Evolutionary conservation across 169 alveolate species (phyloP), one percentile per base, ranked within the genome.

Genomic region (Theileria sp.): DNA sequence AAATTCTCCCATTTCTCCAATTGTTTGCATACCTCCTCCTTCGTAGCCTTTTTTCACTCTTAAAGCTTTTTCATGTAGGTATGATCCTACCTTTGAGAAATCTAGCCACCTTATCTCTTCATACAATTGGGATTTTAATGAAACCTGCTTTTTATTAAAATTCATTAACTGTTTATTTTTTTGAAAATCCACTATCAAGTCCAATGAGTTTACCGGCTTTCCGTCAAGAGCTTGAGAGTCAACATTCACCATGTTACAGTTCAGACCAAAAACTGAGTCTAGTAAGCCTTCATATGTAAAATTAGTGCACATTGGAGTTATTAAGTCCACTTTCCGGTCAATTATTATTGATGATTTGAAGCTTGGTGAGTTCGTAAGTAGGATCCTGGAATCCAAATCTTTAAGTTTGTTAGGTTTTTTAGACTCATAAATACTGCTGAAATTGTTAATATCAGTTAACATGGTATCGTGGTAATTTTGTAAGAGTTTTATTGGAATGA

Each of bases 11-110:
- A 95, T 94, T 69, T 92, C 95, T 36, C 88, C 88, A 12, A 95
- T 92, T 60, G 94, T 92, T 38, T 92, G 86, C 64, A 94, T 88
- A 26, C 84, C 77, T 19, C 93, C 96, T 32, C 93, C 92, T 74
- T 93, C 95, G 75, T 94, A 94, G 12, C 94, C 90, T 73, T 93
- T 88, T 71, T 95, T 95, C 0, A 95, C 88, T 49, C 92, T 95
- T 30, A 90, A 77, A 9, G 98, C 98, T 49, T 88, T 92, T 60
- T 92, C 86, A 54, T 95, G 97, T 32, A 95, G 90, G 73, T 81
- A 87, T 15, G 79, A 72, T 0, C 97, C 98, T 3, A 92, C 92
- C 36, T 91, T 94, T 26, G 88, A 83, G 65, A 89, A 92, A 72
- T 82, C 92, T 13, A 93, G 61, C 80, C 95, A 94, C 62, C 94